Percentiles rank a stretch among this genome's conserved stretches.
Conservation (phyloP, 305 asterid species). For the Ruellia speciosa region DNA sequence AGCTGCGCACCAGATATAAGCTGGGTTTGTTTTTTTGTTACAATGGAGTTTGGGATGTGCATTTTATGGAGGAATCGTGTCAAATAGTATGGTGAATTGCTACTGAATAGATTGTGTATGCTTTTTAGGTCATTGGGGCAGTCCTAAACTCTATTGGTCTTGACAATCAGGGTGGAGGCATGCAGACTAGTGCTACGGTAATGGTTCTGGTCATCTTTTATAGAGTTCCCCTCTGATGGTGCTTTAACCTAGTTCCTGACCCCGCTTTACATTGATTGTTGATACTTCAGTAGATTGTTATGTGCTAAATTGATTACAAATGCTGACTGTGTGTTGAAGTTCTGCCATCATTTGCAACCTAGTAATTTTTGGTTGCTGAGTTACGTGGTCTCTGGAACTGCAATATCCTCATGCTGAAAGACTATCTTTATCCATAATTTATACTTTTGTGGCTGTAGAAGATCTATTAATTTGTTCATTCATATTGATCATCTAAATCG, state of each 20-base stretch:
- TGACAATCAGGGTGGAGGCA: constrained; percentile 47
- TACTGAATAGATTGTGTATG: constrained; percentile 13
- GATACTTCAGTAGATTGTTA: too few species aligned
- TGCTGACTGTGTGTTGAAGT: too few species aligned
- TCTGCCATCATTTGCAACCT: too few species aligned
- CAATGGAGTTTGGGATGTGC: constrained; percentile 10
- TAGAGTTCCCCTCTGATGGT: background rate
- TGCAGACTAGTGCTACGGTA: constrained; percentile 61
- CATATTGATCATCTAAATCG: too few species aligned
- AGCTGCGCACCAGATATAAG: constrained; percentile 53
- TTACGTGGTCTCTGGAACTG: too few species aligned
- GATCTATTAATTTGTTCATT: too few species aligned
- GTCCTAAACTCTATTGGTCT: constrained; percentile 69
- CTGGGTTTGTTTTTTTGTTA: constrained; percentile 50
- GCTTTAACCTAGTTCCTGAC: constrained; percentile 2
- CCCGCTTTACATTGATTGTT: too few species aligned
- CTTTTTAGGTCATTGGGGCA: constrained; percentile 69
- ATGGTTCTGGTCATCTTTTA: constrained; percentile 11
- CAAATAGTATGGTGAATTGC: background rate
- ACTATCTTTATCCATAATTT: too few species aligned
- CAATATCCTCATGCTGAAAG: too few species aligned
- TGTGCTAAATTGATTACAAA: too few species aligned
- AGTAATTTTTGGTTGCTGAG: too few species aligned
- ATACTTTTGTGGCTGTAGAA: too few species aligned
- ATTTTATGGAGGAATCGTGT: constrained; percentile 7